Evolutionary conservation across 805 yeast species (phyloP).

Genomic region (Teunomyces pallodes): DNA sequence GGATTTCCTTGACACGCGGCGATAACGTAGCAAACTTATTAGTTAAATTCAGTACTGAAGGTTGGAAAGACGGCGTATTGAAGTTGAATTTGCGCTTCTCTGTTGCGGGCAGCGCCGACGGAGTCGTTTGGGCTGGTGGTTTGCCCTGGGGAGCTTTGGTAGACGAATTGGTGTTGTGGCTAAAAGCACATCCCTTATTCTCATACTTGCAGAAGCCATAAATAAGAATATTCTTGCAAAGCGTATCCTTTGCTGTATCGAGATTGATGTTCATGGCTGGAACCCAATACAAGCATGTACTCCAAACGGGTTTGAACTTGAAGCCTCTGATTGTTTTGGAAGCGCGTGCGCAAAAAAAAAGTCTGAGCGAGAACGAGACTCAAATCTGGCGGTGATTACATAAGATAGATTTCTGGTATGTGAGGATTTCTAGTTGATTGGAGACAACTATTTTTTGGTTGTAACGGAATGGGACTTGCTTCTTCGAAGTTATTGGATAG

Average conservation of each 20-base stretch:
- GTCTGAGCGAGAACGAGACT: neutral
- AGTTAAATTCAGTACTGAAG: conserved; percentile 29
- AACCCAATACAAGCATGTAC: neutral
- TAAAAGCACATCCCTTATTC: conserved; percentile 82
- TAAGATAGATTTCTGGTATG: no score
- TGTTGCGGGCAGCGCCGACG: conserved; percentile 8
- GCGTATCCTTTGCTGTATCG: conserved; percentile 68
- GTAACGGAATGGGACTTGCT: conserved; percentile 51
- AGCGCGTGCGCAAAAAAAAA: neutral
- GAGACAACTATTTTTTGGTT: no score
- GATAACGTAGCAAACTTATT: conserved; percentile 46
- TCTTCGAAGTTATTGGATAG: conserved; percentile 63
- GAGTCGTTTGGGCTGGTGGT: conserved; percentile 60
- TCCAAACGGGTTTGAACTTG: neutral
- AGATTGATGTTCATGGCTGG: conserved; percentile 35
- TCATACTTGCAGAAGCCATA: conserved; percentile 88
- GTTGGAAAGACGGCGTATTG: conserved; percentile 45
- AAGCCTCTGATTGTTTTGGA: neutral
- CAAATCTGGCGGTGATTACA: no score
- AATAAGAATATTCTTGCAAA: conserved; percentile 78
- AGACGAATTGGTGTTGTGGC: conserved; percentile 46
- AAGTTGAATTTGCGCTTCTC: conserved; percentile 32
- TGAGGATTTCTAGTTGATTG: no score
- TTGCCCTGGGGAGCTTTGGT: conserved; percentile 29
- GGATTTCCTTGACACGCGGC: conserved; percentile 47